Conservation (phyloP, 768 basidiomycete genomes). For the Tricholoma sp. region DNA sequence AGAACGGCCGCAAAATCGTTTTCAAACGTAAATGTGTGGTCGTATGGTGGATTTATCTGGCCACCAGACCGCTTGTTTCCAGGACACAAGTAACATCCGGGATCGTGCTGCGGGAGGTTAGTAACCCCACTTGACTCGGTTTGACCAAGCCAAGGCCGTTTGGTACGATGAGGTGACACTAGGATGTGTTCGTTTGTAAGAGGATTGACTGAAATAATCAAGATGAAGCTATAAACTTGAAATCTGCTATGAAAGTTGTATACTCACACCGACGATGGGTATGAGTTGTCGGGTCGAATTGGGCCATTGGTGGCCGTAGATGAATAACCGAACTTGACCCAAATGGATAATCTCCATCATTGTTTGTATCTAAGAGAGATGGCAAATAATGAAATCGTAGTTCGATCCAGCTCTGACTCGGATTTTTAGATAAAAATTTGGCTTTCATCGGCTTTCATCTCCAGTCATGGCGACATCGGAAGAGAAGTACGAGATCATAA, state of each 20-base stretch:
- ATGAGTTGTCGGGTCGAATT: conserved; percentile 58
- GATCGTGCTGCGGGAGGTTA: conserved; percentile 60
- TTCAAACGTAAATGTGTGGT: conserved; percentile 63
- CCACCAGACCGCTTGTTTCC: conserved; percentile 78
- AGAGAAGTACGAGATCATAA: conserved; percentile 76
- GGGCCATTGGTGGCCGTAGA: conserved; percentile 3
- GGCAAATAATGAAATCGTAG: neutral
- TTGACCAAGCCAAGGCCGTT: conserved; percentile 90
- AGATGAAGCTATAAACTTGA: neutral
- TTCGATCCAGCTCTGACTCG: neutral
- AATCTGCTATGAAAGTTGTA: neutral
- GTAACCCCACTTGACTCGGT: conserved; percentile 57
- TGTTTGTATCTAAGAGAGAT: neutral
- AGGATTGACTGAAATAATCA: conserved; percentile 61
- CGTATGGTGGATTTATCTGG: conserved; percentile 59
- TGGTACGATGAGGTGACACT: conserved; percentile 86
- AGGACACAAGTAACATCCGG: conserved; percentile 82
- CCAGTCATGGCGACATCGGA: conserved; percentile 18
- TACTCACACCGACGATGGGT: conserved; percentile 67
- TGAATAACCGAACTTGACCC: neutral
- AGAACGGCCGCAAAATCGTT: conserved; percentile 85
- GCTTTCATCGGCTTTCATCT: neutral
- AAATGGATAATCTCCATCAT: neutral
- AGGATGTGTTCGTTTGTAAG: conserved; percentile 72
- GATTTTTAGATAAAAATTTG: neutral